Conservation (phyloP, 1,139 yeast species). For the Magnusiomyces suaveolens region DNA sequence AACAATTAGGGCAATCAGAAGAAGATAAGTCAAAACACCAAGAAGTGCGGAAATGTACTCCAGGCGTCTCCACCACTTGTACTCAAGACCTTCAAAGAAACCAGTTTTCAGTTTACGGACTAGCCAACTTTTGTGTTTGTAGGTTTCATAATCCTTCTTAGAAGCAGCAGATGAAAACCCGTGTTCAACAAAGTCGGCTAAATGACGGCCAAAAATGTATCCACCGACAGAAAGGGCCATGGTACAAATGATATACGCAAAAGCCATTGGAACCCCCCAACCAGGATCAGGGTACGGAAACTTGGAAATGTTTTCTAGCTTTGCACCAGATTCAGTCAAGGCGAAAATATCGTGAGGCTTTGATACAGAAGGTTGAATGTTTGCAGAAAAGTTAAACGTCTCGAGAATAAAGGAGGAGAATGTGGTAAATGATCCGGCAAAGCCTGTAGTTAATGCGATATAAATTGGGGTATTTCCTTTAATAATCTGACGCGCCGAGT, state of each 20-base stretch:
- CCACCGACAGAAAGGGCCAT: slow-evolving; percentile 37
- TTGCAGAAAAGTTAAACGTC: slow-evolving; percentile 46
- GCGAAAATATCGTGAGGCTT: not conserved
- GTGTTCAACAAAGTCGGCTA: slow-evolving; percentile 21
- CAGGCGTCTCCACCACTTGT: not conserved
- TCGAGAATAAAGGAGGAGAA: slow-evolving; percentile 66
- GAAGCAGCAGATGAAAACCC: not conserved
- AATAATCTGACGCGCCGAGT: not conserved
- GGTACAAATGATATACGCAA: slow-evolving; percentile 33
- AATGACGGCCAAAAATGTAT: slow-evolving; percentile 37
- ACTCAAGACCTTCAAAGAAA: not conserved
- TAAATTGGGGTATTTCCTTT: slow-evolving; percentile 45
- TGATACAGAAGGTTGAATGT: slow-evolving; percentile 26
- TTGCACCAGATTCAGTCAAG: not conserved
- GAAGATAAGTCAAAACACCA: slow-evolving; percentile 36
- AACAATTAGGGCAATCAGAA: slow-evolving; percentile 38
- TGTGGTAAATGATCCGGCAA: slow-evolving; percentile 79
- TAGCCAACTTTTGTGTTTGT: not conserved
- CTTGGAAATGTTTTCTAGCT: not conserved
- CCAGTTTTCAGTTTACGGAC: not conserved
- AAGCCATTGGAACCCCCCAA: slow-evolving; percentile 53
- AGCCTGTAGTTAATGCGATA: slow-evolving; percentile 66
- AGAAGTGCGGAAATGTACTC: slow-evolving; percentile 15
- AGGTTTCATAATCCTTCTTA: not conserved
- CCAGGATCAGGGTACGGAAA: slow-evolving; percentile 50